These are phyloP conservation scores for Castanea crenata DNA, from an alignment of 306 rosid species.

Conservation along the genomic window DNA sequence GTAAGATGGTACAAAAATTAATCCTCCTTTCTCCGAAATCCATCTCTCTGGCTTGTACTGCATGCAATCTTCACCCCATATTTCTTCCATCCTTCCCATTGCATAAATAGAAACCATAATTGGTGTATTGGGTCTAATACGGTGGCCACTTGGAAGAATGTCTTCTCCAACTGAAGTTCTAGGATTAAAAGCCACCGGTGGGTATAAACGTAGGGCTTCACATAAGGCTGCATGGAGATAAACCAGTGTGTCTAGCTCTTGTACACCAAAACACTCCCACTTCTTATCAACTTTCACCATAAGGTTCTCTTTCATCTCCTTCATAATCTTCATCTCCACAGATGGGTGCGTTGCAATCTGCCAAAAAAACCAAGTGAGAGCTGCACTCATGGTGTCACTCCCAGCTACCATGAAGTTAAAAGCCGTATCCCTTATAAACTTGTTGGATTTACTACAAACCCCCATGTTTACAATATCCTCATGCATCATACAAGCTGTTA, in stretches of 20 bases:
- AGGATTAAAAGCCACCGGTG: slow-evolving; percentile 29
- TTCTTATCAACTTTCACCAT: neutral
- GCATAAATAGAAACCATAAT: slow-evolving; percentile 23
- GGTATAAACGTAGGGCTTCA: slow-evolving; percentile 36
- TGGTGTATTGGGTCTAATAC: neutral
- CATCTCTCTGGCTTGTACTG: slow-evolving; percentile 47
- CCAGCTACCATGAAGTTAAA: neutral
- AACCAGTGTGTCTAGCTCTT: slow-evolving; percentile 14
- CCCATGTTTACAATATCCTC: neutral
- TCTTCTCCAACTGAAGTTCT: slow-evolving; percentile 9
- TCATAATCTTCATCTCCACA: slow-evolving; percentile 32
- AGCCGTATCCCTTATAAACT: neutral
- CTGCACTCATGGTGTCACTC: neutral
- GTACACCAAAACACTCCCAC: neutral
- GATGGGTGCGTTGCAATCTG: neutral
- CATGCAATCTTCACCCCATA: slow-evolving; percentile 34
- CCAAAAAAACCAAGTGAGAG: neutral
- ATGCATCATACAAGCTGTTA: neutral
- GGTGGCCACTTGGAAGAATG: slow-evolving; percentile 41
- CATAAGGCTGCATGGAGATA: slow-evolving; percentile 34
- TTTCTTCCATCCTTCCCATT: slow-evolving; percentile 33
- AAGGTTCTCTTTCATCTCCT: neutral
- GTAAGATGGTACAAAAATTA: slow-evolving; percentile 22
- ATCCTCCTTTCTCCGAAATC: slow-evolving; percentile 23
- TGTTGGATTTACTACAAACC: neutral